Evolutionary conservation across 2,329 filamentous ascomycete genomes (phyloP).

Genomic region (Aspergillus costaricaensis): DNA sequence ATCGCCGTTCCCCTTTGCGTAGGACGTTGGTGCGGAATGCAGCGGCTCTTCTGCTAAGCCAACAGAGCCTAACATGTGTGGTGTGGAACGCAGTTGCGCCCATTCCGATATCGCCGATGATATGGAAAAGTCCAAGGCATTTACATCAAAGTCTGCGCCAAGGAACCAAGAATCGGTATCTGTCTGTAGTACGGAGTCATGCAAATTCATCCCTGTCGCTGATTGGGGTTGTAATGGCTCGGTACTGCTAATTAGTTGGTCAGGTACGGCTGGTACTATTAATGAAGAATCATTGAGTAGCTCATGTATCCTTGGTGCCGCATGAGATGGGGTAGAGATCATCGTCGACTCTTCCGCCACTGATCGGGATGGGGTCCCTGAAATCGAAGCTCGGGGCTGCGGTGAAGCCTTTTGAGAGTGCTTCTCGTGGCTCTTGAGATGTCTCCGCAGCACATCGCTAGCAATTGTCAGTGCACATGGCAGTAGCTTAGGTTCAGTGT

Average conservation of each 20-base stretch:
- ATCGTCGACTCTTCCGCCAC: background rate
- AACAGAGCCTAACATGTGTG: background rate
- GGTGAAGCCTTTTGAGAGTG: slow-evolving; percentile 6
- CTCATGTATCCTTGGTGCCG: background rate
- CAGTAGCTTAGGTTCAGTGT: background rate
- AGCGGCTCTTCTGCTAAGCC: background rate
- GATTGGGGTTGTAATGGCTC: background rate
- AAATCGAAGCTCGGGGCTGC: background rate
- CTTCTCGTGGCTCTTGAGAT: slow-evolving; percentile 17
- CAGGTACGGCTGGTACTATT: background rate
- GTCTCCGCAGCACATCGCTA: slow-evolving; percentile 21
- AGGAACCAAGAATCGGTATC: slow-evolving; percentile 21
- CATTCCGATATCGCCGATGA: slow-evolving; percentile 24
- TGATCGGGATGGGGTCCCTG: background rate
- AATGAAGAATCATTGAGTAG: background rate
- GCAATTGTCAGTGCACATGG: background rate
- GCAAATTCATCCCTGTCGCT: slow-evolving; percentile 5
- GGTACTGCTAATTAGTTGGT: background rate
- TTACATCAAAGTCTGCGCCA: slow-evolving; percentile 20
- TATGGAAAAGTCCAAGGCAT: slow-evolving; percentile 21
- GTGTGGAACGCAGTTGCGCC: slow-evolving; percentile 17
- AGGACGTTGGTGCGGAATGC: background rate
- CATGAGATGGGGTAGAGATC: background rate
- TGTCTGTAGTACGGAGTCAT: slow-evolving; percentile 4
- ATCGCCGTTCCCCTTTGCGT: background rate